phyloP scores from a whole-genome alignment of 164 flowering plant genomes.

The Umbilicus rupestris region DNA sequence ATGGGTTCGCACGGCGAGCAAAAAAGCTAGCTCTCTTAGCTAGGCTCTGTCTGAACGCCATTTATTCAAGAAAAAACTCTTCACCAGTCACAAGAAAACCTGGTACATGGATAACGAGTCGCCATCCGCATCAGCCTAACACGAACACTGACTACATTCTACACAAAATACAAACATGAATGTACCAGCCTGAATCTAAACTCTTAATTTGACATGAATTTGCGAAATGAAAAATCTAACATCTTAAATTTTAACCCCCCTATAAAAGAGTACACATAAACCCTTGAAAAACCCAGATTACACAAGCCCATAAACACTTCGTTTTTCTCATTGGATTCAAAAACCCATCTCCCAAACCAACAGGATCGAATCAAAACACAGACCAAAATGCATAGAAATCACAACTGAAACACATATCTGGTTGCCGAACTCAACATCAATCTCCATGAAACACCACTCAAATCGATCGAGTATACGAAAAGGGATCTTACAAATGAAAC shows the following conservation, averaged over 20 bases:
- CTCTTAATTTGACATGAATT: no score
- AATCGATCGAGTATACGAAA: background rate
- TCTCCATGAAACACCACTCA: background rate
- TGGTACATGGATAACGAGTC: background rate
- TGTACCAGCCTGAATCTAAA: no score
- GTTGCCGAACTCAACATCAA: background rate
- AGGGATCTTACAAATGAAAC: background rate
- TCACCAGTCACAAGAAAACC: background rate
- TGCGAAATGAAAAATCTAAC: no score
- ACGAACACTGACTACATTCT: no score
- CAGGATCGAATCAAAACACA: background rate
- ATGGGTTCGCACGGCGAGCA: constrained; percentile 31
- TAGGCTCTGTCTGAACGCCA: constrained; percentile 50
- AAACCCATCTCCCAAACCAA: background rate
- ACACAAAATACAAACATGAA: no score
- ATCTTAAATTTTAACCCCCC: background rate
- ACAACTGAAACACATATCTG: background rate
- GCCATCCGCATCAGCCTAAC: background rate
- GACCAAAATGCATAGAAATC: background rate
- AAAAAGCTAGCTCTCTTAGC: constrained; percentile 26
- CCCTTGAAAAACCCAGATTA: background rate
- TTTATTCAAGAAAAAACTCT: constrained; percentile 8
- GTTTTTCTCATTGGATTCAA: background rate
- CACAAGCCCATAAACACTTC: background rate
- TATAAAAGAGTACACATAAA: background rate